Base-by-base conservation (phyloP, 805 yeast genomes). In the Candida glaebosa region DNA sequence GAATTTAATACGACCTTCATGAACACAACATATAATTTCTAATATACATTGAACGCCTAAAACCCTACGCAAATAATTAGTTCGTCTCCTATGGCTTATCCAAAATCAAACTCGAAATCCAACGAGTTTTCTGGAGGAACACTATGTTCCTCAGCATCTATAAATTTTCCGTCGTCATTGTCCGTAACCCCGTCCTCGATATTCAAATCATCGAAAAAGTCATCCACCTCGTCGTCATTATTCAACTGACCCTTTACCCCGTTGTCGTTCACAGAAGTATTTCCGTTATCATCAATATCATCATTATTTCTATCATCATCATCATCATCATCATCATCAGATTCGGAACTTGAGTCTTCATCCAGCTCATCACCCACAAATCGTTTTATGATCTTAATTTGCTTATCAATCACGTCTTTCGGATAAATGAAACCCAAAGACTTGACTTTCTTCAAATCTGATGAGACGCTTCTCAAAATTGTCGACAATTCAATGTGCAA, bases 61-160 rank as follows among this genome's bases (percentile, higher is more conserved):
- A 24, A 8, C 8, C 28, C 12, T 24, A 8, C 12, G 12, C 28
- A n/a, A n/a, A n/a, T n/a, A n/a, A n/a, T n/a, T n/a, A n/a, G 8
- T 15, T 8, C 34, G 34, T 8, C 24, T 31, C 16, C 18, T 9
- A 5, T 33, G 20, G 16, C 30, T 24, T 42, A 58, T 12, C 57
- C 62, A 37, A 57, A 54, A 44, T 59, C 63, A 42, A 57, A 56
- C 25, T 58, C 61, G 40, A 58, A 53, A 18, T 58, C 60, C 46
- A 55, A 45, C 24, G 34, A 25, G 17, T 40, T 33, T n/a, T 25
- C 22, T 22, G 19, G n/a, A 8, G 8, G 9, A 17, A 33, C 36
- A 33, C 17, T 7, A 10, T 12, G 20, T 33, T 18, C 9, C 18
- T 17, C 28, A 8, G 9, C 22, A 14, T 2, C 18, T 24, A 10